Evolutionary conservation across 2,329 filamentous ascomycete species (phyloP).

Genomic region (Fragosphaeria purpurea): DNA sequence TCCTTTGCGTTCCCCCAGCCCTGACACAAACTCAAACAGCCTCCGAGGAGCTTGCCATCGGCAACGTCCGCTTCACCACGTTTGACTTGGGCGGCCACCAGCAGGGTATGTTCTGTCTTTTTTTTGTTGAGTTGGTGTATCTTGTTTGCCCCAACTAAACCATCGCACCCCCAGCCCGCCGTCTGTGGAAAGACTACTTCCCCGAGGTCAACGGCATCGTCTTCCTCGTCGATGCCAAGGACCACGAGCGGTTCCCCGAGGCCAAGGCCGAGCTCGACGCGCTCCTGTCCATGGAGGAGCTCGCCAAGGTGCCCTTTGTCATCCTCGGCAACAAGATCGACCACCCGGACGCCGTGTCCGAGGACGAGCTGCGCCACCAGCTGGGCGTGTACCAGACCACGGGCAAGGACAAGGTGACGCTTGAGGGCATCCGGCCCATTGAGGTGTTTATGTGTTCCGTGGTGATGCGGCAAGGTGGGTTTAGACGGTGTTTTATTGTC

Average conservation of each 20-base stretch:
- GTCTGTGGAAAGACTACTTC: conserved; percentile 96
- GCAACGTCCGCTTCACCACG: conserved; percentile 88
- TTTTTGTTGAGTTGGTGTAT: background rate
- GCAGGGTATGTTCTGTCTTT: conserved; percentile 51
- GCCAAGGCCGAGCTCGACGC: conserved; percentile 96
- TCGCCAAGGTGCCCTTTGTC: conserved; percentile 89
- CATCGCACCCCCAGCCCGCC: conserved; percentile 50
- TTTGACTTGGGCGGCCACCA: conserved; percentile 91
- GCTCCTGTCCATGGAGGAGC: conserved; percentile 91
- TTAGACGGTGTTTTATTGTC: background rate
- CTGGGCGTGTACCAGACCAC: conserved; percentile 93
- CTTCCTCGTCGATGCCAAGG: conserved; percentile 95
- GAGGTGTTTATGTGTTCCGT: conserved; percentile 99
- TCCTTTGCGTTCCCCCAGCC: background rate
- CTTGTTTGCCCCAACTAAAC: no score
- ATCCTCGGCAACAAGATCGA: conserved; percentile 99
- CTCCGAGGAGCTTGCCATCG: conserved; percentile 85
- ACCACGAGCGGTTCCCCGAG: conserved; percentile 87
- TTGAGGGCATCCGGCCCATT: conserved; percentile 83
- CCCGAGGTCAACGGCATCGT: conserved; percentile 94
- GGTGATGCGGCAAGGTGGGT: conserved; percentile 85
- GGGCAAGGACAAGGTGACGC: conserved; percentile 86
- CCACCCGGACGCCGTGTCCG: conserved; percentile 87
- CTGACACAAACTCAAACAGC: conserved; percentile 34
- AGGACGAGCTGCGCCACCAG: conserved; percentile 88